Base-by-base conservation (phyloP, 768 basidiomycete species). In the Suillus plorans region DNA sequence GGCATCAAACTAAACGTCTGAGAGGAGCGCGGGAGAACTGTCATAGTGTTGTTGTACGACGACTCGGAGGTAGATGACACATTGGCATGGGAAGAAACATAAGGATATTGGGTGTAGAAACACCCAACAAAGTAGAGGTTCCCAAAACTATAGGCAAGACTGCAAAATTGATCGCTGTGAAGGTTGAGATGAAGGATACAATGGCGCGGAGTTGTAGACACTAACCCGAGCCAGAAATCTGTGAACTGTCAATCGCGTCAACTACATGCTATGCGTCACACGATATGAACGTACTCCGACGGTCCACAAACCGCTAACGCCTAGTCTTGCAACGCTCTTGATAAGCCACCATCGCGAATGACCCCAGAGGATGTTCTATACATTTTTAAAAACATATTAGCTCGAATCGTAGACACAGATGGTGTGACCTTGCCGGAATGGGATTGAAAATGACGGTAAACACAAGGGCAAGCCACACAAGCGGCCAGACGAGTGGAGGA, bases 221-320 rank as follows among this genome's bases (percentile, higher is more conserved):
- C 84, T 62, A 74, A 91, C 91, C 91, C 93, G 73, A 94, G 81
- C 93, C 93, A 95, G 86, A 94, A 92, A 80, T 94, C 93, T 18
- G 88, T 77, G 73, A 95, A 95, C 88, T 91, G 63, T 1, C 56
- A 52, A 58, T 34, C 42, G 20, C 37, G 60, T 68, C 66, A 66
- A 66, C 65, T 39, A 69, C 37, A 59, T 31, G 47, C 16, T 49
- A 34, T 39, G 12, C 34, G n/a, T 59, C 56, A 44, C 60, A 37
- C 53, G 28, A 42, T 58, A 36, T 36, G 16, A 41, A 67, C 64
- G 70, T 68, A 92, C 92, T 83, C 95, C 94, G 64, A 96, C 94
- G 14, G 80, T 81, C 59, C 83, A 84, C 39, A 80, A 80, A 3
- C 96, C 95, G 22, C 92, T 87, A 10, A 85, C 74, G 28, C 92